Evolutionary conservation across 176 grass and related monocot species (phyloP).

Genomic region (barley (Hordeum vulgare)): MorexV3_pseudomolecules_assembly NC_058519.1:118005549-118006048

Average conservation of each 20-base stretch:
- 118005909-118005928: constrained; percentile 69
- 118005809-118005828: constrained; percentile 35
- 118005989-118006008: constrained; percentile 28
- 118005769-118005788: constrained; percentile 68
- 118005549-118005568: not conserved
- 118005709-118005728: constrained; percentile 69
- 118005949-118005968: constrained; percentile 49
- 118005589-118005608: constrained; percentile 65
- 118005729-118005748: constrained; percentile 70
- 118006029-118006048: constrained; percentile 70
- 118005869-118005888: constrained; percentile 83
- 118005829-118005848: constrained; percentile 71
- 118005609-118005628: constrained; percentile 64
- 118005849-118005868: constrained; percentile 65
- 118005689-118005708: constrained; percentile 64
- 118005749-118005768: constrained; percentile 75
- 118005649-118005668: constrained; percentile 53
- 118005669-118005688: constrained; percentile 59
- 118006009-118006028: constrained; percentile 49
- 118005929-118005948: constrained; percentile 72
- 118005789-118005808: constrained; percentile 34
- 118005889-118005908: constrained; percentile 53
- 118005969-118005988: constrained; percentile 49
- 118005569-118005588: constrained; percentile 19
- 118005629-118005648: constrained; percentile 79